Percentiles rank a stretch among this genome's conserved stretches.
These are phyloP conservation scores for Gaertneriomyces sp. DNA, from an alignment of 192 early-diverging fungal species.

Conservation along the genomic window DNA sequence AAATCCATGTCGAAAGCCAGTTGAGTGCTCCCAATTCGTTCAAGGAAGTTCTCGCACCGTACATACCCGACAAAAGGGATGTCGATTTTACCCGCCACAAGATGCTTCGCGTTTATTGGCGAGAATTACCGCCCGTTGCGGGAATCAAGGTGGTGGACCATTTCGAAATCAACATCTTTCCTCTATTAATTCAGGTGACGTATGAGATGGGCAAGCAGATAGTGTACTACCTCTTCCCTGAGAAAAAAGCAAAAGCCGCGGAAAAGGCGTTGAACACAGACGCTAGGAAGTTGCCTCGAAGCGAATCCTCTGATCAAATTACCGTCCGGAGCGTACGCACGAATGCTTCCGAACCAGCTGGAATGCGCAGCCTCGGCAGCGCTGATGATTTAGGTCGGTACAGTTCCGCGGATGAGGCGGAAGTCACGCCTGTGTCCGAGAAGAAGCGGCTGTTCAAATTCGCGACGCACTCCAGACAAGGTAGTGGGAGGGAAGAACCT, in stretches of 20 bases:
- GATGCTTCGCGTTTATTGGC: constrained; percentile 81
- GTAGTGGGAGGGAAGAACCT: constrained; percentile 7
- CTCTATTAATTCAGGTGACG: constrained; percentile 73
- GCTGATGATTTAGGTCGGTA: neutral
- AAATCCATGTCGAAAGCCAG: constrained; percentile 63
- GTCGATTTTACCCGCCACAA: constrained; percentile 78
- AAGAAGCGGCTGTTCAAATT: constrained; percentile 17
- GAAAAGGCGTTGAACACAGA: constrained; percentile 8
- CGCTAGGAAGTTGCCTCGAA: constrained; percentile 2
- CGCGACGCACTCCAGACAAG: neutral
- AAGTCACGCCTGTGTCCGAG: constrained; percentile 1
- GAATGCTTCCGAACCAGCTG: constrained; percentile 11
- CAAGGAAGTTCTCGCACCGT: constrained; percentile 42
- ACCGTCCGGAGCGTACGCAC: constrained; percentile 17
- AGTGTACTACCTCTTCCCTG: constrained; percentile 79
- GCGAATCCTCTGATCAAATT: constrained; percentile 9
- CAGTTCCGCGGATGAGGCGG: constrained; percentile 13
- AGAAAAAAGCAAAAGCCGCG: constrained; percentile 34
- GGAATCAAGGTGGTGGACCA: constrained; percentile 89
- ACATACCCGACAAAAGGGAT: constrained; percentile 39
- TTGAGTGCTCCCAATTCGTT: constrained; percentile 31
- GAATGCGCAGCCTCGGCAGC: neutral
- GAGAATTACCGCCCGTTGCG: constrained; percentile 78
- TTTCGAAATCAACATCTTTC: constrained; percentile 83
- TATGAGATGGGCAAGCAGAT: constrained; percentile 81